These are phyloP conservation scores for Mallotus japonicus DNA, from an alignment of 441 rosid species.

Conservation along the genomic window DNA sequence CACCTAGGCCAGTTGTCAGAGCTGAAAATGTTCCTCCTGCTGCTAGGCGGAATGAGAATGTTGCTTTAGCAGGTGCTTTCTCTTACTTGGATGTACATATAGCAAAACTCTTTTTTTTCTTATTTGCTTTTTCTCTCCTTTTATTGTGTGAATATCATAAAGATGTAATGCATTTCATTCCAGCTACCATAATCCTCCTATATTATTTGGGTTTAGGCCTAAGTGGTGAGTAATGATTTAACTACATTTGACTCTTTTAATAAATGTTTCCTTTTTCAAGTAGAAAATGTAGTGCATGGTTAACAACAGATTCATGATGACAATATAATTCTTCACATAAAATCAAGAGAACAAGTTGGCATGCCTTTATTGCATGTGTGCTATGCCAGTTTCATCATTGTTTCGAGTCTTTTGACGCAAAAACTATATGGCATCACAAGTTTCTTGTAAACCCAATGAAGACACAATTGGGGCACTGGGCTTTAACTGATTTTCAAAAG, in stretches of 20 bases:
- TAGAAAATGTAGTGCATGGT: neutral
- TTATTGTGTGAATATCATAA: neutral
- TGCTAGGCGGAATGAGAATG: slow-evolving; percentile 62
- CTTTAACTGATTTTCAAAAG: neutral
- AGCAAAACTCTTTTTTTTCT: neutral
- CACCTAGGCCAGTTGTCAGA: slow-evolving; percentile 61
- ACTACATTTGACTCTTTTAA: neutral
- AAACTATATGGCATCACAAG: neutral
- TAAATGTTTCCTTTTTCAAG: neutral
- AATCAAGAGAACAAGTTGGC: neutral
- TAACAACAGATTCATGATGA: neutral
- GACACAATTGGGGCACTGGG: neutral
- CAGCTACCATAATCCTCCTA: neutral
- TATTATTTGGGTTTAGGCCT: neutral
- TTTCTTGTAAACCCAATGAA: neutral
- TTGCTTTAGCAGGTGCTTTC: slow-evolving; percentile 51
- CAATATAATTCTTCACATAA: neutral
- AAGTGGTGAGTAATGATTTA: neutral
- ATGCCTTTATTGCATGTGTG: neutral
- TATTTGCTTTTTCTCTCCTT: neutral
- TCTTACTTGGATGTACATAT: slow-evolving; percentile 16
- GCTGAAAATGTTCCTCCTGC: slow-evolving; percentile 70
- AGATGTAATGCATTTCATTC: neutral
- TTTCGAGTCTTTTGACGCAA: neutral
- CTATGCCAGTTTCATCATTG: neutral